A percentile compares a stretch with the other conserved stretches of the same genome.
Conservation (phyloP, 768 basidiomycete species). For the Lentinus brumalis region DNA sequence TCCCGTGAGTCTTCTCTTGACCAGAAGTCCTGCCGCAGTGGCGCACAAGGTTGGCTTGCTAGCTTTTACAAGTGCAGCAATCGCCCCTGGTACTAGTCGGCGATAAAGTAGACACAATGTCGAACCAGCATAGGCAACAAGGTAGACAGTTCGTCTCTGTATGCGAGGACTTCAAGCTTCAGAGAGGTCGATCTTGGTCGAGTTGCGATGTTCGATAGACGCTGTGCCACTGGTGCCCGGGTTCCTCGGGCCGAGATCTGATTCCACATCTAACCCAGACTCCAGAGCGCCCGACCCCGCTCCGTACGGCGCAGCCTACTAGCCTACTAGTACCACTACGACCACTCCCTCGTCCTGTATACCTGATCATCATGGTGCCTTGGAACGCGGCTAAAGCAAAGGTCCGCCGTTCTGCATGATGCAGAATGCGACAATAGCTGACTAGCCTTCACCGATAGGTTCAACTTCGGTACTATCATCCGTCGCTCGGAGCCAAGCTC, state of each 20-base stretch:
- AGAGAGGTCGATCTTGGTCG: not conserved
- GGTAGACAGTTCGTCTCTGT: too few species aligned
- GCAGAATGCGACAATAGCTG: not conserved
- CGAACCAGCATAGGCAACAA: too few species aligned
- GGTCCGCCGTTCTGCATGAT: slow-evolving; percentile 31
- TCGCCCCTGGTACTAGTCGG: too few species aligned
- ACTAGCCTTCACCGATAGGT: slow-evolving; percentile 34
- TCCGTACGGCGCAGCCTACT: not conserved
- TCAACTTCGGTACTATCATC: slow-evolving; percentile 45
- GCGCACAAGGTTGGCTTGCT: not conserved
- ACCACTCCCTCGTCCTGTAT: not conserved
- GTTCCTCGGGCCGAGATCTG: slow-evolving; percentile 1
- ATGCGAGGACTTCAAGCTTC: too few species aligned
- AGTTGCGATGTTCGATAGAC: not conserved
- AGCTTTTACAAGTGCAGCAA: too few species aligned
- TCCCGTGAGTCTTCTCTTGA: not conserved
- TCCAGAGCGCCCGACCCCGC: not conserved
- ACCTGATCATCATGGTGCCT: slow-evolving; percentile 40
- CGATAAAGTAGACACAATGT: too few species aligned
- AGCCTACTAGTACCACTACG: not conserved
- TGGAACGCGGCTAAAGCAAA: slow-evolving; percentile 70
- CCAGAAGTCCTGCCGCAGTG: not conserved
- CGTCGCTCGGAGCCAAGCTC: slow-evolving; percentile 33
- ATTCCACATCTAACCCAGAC: slow-evolving; percentile 2
- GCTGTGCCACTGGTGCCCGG: not conserved